Percentiles rank a stretch among this genome's conserved stretches.
Conservation (phyloP, 495 filamentous ascomycete genomes). For the Tuber brumale region DNA sequence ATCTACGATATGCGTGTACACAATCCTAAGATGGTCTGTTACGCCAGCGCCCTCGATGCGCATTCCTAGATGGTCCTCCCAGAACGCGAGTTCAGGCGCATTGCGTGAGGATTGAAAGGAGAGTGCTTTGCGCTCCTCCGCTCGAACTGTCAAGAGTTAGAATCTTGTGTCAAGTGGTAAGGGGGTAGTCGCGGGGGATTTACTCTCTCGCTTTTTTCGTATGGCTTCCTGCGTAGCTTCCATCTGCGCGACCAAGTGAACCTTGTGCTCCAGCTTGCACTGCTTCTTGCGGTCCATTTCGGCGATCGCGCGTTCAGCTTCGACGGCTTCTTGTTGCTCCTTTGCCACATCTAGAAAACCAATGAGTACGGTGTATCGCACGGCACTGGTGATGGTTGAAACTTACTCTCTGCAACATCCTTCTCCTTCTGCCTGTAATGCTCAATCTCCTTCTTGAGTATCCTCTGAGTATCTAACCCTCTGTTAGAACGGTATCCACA, state of each 20-base stretch:
- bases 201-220: conserved; percentile 54
- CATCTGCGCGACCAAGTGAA: conserved; percentile 70
- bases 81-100: conserved; percentile 87
- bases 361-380: conserved; percentile 36
- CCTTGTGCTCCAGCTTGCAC: conserved; percentile 62
- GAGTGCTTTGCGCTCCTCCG: conserved; percentile 30
- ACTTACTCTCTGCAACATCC: conserved; percentile 31
- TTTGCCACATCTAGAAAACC: conserved; percentile 48
- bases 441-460: conserved; percentile 80
- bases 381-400: background rate
- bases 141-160: conserved; percentile 22
- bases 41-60: conserved; percentile 82
- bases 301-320: conserved; percentile 77
- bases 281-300: conserved; percentile 69
- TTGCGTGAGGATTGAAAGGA: conserved; percentile 69
- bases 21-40: conserved; percentile 81
- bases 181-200: background rate
- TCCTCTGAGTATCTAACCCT: conserved; percentile 72
- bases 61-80: conserved; percentile 83
- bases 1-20: conserved; percentile 82
- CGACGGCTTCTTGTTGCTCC: conserved; percentile 76
- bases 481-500: conserved; percentile 6
- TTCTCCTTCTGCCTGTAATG: conserved; percentile 43
- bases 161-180: background rate
- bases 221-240: conserved; percentile 65